Base-by-base conservation (phyloP, 768 basidiomycete genomes). In the Austroboletus eburneus region DNA sequence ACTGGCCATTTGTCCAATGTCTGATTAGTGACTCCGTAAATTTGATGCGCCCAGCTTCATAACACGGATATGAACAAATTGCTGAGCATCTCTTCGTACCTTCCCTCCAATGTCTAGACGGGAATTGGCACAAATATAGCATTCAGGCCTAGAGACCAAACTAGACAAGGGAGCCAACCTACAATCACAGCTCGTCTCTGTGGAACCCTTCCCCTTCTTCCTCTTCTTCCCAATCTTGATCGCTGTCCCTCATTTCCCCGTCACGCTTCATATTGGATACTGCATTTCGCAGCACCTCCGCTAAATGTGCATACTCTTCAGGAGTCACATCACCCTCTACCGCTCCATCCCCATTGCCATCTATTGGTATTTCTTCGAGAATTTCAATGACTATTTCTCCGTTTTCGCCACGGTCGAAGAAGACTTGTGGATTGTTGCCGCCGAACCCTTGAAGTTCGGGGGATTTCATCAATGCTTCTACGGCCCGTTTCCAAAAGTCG, bases 251-350 rank as follows among this genome's bases (percentile, higher is more conserved):
- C 46, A 62, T 34, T 49, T 48, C 50, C 52, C 56, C 61, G 36
- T 68, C 69, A 42, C 65, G 67, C 40, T 66, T 69, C 52, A 78
- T 67, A 50, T 82, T 74, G 53, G 69, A 72, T 3, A 80, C 78
- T 17, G 76, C 79, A 21, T 72, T 76, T 21, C 76, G 75, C 35
- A 87, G 60, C 32, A 73, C 70, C 13, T 79, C 73, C 33, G 70
- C 68, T 37, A 85, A 63, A 33, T 65, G 68, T 46, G 76, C 71
- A 52, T 68, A 59, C 56, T 73, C 68, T 47, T 67, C 65, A 51
- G 67, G 55, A 53, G 68, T 66, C 37, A 67, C 54, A 49, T 69
- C 64, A 29, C 54, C 58, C 33, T 50, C 56, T 34, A 39, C 57
- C 35, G 21, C 43, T 13, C 48, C 60, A 41, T 50, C 60, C 4